These are phyloP conservation scores for Tylopilus sp. DNA, from an alignment of 768 basidiomycete species.

Conservation along the genomic window DNA sequence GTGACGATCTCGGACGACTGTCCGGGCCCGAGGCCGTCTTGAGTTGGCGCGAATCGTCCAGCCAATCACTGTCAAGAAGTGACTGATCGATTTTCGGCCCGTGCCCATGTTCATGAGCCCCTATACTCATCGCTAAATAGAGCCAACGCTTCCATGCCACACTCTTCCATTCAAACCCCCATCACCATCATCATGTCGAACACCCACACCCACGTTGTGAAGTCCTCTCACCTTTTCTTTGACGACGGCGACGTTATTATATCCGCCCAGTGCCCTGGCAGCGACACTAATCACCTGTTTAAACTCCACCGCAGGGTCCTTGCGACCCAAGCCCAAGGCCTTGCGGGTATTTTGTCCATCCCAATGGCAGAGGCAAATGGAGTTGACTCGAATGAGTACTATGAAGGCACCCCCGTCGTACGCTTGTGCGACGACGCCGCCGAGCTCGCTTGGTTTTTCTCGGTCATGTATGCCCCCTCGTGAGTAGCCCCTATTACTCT, in stretches of 20 bases:
- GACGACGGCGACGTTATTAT: not conserved
- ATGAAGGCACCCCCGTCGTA: not conserved
- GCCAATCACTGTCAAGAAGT: not conserved
- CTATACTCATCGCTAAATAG: not conserved
- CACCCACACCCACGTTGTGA: not conserved
- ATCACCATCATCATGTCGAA: not conserved
- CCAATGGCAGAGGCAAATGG: not conserved
- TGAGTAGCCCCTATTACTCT: not conserved
- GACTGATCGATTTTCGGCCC: not conserved
- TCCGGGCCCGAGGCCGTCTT: too few species aligned
- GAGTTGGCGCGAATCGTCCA: too few species aligned
- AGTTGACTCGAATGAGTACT: not conserved
- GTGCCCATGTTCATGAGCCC: not conserved
- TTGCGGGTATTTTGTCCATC: not conserved
- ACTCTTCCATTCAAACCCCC: not conserved
- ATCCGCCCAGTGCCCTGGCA: not conserved
- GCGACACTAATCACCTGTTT: not conserved
- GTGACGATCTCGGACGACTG: too few species aligned
- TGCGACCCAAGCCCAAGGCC: not conserved
- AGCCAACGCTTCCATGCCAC: not conserved
- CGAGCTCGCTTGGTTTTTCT: not conserved
- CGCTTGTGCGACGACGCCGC: not conserved
- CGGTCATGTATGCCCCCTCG: not conserved
- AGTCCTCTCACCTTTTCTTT: not conserved
- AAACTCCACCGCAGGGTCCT: not conserved